Evolutionary conservation across 495 filamentous ascomycete genomes (phyloP).

Genomic region (Echria macrotheca): DNA sequence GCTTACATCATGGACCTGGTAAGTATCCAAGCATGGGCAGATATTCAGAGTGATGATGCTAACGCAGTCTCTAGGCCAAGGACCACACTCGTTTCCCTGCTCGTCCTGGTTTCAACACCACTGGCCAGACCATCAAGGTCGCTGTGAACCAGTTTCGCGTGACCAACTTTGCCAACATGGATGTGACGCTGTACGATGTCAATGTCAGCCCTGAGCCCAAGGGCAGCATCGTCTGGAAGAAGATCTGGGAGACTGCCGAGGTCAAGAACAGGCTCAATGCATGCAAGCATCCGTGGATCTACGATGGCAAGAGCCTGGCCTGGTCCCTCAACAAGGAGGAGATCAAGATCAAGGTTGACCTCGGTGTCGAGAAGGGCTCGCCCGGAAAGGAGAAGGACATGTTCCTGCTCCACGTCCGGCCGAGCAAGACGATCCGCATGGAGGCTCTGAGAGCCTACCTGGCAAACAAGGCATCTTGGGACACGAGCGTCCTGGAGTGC

Average conservation of each 20-base stretch:
- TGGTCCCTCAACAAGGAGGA: constrained; percentile 49
- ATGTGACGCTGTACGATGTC: constrained; percentile 83
- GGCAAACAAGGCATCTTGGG: constrained; percentile 47
- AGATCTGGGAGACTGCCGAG: constrained; percentile 78
- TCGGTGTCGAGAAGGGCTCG: constrained; percentile 54
- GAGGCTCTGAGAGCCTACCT: constrained; percentile 61
- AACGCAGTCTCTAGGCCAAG: neutral
- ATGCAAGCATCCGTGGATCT: no score
- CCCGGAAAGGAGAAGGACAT: constrained; percentile 39
- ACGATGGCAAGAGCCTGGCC: constrained; percentile 71
- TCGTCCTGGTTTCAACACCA: constrained; percentile 50
- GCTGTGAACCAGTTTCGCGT: constrained; percentile 72
- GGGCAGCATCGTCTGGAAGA: constrained; percentile 52
- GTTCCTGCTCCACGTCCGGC: constrained; percentile 53
- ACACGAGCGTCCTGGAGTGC: constrained; percentile 64
- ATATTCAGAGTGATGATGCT: no score
- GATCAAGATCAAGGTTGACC: constrained; percentile 52
- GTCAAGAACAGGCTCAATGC: no score
- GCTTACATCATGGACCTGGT: constrained; percentile 28
- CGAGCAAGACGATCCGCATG: constrained; percentile 58
- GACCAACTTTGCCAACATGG: constrained; percentile 35
- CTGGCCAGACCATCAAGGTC: constrained; percentile 54
- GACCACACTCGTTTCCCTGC: constrained; percentile 17
- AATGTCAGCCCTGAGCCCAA: constrained; percentile 60
- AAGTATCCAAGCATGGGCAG: no score